Evolutionary conservation across 2,329 filamentous ascomycete genomes (phyloP).

Genomic region (Nemania bipapillata): DNA sequence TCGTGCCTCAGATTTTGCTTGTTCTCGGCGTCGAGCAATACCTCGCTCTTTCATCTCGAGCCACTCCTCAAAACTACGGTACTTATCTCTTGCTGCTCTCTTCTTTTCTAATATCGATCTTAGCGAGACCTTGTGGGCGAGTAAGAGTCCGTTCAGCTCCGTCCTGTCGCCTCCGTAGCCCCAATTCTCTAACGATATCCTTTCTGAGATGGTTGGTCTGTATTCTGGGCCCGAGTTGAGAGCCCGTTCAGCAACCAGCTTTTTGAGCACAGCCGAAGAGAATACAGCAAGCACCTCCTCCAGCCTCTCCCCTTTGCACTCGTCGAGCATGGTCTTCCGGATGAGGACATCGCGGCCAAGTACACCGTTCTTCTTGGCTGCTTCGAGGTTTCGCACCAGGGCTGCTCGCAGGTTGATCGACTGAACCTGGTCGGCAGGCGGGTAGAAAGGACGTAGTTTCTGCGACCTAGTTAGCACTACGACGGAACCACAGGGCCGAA

Average conservation of each 20-base stretch:
- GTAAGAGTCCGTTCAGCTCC: slow-evolving; percentile 71
- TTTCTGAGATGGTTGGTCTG: slow-evolving; percentile 63
- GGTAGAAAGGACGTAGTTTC: slow-evolving; percentile 92
- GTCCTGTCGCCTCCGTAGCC: slow-evolving; percentile 66
- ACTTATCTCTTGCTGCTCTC: slow-evolving; percentile 67
- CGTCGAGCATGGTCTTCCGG: slow-evolving; percentile 94
- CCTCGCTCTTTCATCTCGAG: slow-evolving; percentile 71
- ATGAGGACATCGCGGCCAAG: slow-evolving; percentile 82
- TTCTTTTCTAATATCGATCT: slow-evolving; percentile 68
- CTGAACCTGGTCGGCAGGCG: slow-evolving; percentile 87
- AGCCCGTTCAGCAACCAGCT: slow-evolving; percentile 62
- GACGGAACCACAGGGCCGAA: slow-evolving; percentile 2
- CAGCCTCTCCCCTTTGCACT: slow-evolving; percentile 90
- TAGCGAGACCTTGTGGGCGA: slow-evolving; percentile 78
- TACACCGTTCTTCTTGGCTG: slow-evolving; percentile 86
- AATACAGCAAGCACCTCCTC: slow-evolving; percentile 87
- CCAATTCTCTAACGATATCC: slow-evolving; percentile 68
- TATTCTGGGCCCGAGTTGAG: slow-evolving; percentile 52
- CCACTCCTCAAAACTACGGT: slow-evolving; percentile 71
- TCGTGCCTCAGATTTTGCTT: slow-evolving; percentile 50
- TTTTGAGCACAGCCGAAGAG: slow-evolving; percentile 83
- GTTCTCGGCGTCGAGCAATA: slow-evolving; percentile 65
- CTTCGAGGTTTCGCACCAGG: slow-evolving; percentile 81
- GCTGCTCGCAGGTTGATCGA: slow-evolving; percentile 89
- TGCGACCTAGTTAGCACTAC: slow-evolving; percentile 53